phyloP scores from a whole-genome alignment of 2,329 filamentous ascomycete species.

The Orbilia oligospora region DNA sequence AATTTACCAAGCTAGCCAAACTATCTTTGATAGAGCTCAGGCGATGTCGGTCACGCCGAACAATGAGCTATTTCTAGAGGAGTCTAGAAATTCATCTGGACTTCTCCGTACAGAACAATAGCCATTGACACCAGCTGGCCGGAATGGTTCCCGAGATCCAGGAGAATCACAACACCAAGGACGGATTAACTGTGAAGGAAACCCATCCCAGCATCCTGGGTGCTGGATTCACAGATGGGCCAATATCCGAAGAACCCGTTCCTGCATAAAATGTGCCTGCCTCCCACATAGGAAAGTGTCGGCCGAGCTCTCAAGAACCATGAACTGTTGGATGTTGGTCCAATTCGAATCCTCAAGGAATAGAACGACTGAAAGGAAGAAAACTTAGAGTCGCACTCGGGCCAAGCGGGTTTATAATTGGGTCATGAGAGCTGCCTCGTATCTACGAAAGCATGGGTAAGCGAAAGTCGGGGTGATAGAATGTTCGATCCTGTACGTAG shows the following conservation, averaged over 20 bases:
- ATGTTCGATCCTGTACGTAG: conserved; percentile 46
- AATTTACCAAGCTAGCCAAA: neutral
- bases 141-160: conserved; percentile 24
- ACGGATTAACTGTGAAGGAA: conserved; percentile 22
- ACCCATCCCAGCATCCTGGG: conserved; percentile 30
- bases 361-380: too few species aligned
- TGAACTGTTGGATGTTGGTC: conserved; percentile 4
- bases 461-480: conserved; percentile 41
- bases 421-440: conserved; percentile 43
- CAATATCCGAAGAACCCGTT: conserved; percentile 40
- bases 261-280: conserved; percentile 36
- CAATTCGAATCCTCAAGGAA: neutral
- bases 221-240: conserved; percentile 37
- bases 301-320: conserved; percentile 19
- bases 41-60: conserved; percentile 6
- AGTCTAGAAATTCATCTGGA: neutral
- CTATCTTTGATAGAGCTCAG: neutral
- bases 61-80: neutral
- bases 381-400: conserved; percentile 41
- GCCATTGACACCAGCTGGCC: neutral
- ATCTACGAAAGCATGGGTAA: conserved; percentile 43
- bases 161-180: neutral
- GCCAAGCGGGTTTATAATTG: conserved; percentile 49
- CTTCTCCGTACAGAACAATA: too few species aligned
- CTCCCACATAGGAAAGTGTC: conserved; percentile 2